Base-by-base conservation (phyloP, 208 protist genomes). In the Trypanosoma grayi region DNA sequence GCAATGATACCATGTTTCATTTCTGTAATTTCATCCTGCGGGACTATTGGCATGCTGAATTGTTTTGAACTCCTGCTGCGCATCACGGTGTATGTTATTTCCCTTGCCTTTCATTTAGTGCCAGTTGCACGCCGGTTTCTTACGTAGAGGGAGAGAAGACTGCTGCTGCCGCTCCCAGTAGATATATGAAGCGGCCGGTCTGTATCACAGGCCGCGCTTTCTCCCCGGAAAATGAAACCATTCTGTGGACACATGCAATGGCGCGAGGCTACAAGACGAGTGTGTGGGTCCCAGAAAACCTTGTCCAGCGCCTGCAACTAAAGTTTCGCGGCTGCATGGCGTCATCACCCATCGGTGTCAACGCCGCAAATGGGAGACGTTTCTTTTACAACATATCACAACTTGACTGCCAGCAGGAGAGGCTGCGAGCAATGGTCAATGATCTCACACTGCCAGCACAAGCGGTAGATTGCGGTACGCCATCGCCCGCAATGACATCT, bases 361-460 rank as follows among this genome's bases (percentile, higher is more conserved):
- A 41, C 0, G 48, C 45, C 14, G 55, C 45, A 30, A 77, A 73
- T 52, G 66, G 57, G 2, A 22, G 25, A 20, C 48, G 56, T 22
- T 56, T 65, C 27, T 77, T 85, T 50, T 85, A 85, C 59, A 77
- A 92, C 59, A 41, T 28, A 54, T 76, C 77, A 24, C 81, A 86
- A 48, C 77, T 88, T 39, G 14, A 28, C 0, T 40, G 47, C 5
- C 30, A 67, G 0, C 39, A 74, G 10, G 25, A 45, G 0, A 72
- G 60, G 18, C 50, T 87, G 11, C 25, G 61, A 28, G n/a, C 11
- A 53, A 22, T 57, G 51, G 4, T 88, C 62, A 16, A 4, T 1
- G 51, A 27, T 3, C 28, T 34, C 4, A 1, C n/a, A 30, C 13
- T 27, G 37, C 18, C 7, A 54, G 10, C 16, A 20, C 4, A 18